Conservation (phyloP, 805 yeast genomes). For the Saturnispora dispora region DNA sequence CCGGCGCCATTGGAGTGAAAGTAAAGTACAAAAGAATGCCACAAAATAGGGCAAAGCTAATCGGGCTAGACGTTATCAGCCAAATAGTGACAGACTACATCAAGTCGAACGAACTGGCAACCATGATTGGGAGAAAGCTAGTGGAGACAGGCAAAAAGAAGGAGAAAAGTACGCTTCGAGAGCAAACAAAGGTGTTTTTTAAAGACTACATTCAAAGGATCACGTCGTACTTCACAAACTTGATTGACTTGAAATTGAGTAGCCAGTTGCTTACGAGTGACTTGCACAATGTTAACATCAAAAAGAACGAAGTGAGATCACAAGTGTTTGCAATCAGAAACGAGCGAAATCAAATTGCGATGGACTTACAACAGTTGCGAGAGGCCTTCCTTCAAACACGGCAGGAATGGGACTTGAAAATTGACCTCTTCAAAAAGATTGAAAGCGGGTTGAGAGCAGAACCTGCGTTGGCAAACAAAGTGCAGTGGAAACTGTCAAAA, state of each 20-base stretch:
- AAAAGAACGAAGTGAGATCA: constrained; percentile 25
- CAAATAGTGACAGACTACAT: constrained; percentile 26
- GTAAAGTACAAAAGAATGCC: constrained; percentile 23
- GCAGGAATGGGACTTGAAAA: constrained; percentile 12
- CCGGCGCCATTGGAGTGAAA: constrained; percentile 11
- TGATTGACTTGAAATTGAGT: constrained; percentile 29
- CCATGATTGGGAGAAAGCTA: constrained; percentile 3
- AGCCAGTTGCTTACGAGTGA: constrained; percentile 28
- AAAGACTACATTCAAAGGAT: constrained; percentile 18
- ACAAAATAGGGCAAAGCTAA: constrained; percentile 21
- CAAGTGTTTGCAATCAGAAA: constrained; percentile 24
- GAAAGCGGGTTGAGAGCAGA: constrained; percentile 2
- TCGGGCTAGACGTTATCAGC: constrained; percentile 27
- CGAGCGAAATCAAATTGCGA: constrained; percentile 18
- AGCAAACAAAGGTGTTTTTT: constrained; percentile 9
- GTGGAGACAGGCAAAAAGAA: not conserved
- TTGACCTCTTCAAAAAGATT: not conserved
- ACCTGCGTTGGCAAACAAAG: constrained; percentile 2
- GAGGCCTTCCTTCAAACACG: constrained; percentile 9
- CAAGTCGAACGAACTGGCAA: constrained; percentile 13
- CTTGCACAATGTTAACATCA: constrained; percentile 21
- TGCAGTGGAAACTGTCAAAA: constrained; percentile 14
- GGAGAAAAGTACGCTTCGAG: not conserved
- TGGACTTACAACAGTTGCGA: constrained; percentile 18
- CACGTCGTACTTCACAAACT: constrained; percentile 23